Evolutionary conservation across 176 grass and related monocot genomes (phyloP), one percentile per base, ranked within the genome.

Genomic region (Triticum urartu): DNA sequence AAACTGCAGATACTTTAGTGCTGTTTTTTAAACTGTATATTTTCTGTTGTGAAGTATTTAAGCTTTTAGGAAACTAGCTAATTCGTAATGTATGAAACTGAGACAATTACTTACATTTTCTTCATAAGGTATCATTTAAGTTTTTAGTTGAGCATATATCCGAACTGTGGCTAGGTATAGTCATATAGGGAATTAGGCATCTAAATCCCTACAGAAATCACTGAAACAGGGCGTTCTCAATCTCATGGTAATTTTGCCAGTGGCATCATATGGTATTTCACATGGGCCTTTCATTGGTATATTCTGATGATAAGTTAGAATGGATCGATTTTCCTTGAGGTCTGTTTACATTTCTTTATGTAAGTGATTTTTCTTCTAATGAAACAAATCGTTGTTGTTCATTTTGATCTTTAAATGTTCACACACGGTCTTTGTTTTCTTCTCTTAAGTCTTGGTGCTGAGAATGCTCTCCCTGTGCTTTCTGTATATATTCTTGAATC

Each of bases 351-450:
- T 64, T 12, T 21, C 4, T 61, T 32, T 54, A 34, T 30, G 34
- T 20, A 77, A 88, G 72, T 60, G 42, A 35, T 83, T 88, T 83
- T 88, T 70, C 33, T 34, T 5, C 0, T 66, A 67, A 77, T 45
- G 20, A 62, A 70, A 63, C 3, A 79, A 69, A 83, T 47, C 2
- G 18, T 7, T 63, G 12, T 33, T 70, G 18, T 77, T 15, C 83
- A 43, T 68, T 83, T 63, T 72, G 67, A 36, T 63, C 34, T 48
- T 80, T 22, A 54, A 52, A 48, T 48, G 45, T 54, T 6, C 76
- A 69, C 8, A 47, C 60, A 18, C 18, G 14, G 36, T 18, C 34
- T n/a, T 28, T 76, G 34, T 26, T 68, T 78, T 83, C 33, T 78
- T 30, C 0, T 39, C 54, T 52, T 14, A 26, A 14, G 25, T 80